Percentiles rank a stretch among this genome's conserved stretches.
phyloP scores from a whole-genome alignment of 2,329 filamentous ascomycete genomes.

The Plectosphaerella cucumerina region DNA sequence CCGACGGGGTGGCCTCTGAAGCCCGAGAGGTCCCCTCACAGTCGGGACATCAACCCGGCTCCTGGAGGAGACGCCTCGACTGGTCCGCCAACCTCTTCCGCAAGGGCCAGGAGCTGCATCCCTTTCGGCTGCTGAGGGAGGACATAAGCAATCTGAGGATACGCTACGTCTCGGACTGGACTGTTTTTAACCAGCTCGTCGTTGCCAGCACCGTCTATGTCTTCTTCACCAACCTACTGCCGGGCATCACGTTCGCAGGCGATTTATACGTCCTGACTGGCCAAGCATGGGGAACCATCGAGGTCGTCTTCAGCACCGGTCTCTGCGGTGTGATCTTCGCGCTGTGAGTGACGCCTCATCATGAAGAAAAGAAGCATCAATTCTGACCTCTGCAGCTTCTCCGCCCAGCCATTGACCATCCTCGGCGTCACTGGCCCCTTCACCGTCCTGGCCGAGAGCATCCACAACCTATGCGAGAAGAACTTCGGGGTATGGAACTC shows the following conservation, averaged over 20 bases:
- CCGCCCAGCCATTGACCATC: constrained; percentile 61
- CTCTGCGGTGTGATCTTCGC: constrained; percentile 61
- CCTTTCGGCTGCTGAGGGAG: constrained; percentile 48
- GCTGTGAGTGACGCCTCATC: constrained; percentile 34
- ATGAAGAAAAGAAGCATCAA: not conserved
- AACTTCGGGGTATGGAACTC: constrained; percentile 44
- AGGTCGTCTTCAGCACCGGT: constrained; percentile 63
- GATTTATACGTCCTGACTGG: constrained; percentile 61
- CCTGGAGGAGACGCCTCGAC: no score
- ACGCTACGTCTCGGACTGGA: constrained; percentile 51
- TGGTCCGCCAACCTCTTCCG: constrained; percentile 13
- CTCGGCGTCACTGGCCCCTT: constrained; percentile 64
- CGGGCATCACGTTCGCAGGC: constrained; percentile 63
- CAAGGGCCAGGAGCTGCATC: constrained; percentile 39
- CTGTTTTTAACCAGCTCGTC: constrained; percentile 58
- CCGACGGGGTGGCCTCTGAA: not conserved
- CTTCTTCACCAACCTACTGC: constrained; percentile 64
- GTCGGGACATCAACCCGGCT: no score
- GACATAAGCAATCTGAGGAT: constrained; percentile 40
- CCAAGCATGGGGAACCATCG: constrained; percentile 61
- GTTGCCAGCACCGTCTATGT: constrained; percentile 61
- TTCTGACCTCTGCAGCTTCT: constrained; percentile 28
- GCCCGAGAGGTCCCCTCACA: not conserved
- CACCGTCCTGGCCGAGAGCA: constrained; percentile 62
- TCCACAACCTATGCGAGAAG: constrained; percentile 53